Base-by-base conservation (phyloP, 306 rosid species). In the Medicago ruthenica region DNA sequence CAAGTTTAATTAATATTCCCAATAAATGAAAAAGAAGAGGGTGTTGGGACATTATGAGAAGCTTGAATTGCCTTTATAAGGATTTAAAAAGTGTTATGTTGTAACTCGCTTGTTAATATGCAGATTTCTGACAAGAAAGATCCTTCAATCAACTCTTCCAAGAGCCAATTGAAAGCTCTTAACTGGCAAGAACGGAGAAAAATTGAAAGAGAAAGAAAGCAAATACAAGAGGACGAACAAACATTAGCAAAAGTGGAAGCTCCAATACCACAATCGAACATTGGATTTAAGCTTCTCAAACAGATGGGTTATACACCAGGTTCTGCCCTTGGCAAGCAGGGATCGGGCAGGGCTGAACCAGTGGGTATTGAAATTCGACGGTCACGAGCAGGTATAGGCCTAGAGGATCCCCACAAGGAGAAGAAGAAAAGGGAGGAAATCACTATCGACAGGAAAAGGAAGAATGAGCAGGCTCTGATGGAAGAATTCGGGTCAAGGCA, bases 291-390 rank as follows among this genome's bases (percentile, higher is more conserved):
- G 78, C 87, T 94, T 59, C 88, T 95, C 79, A 89, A 88, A 81
- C 95, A 88, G 77, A 95, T 95, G 97, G 96, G 98, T 48, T 92
- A 92, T 71, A 90, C 74, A 8, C 98, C 97, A 11, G 98, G 95
- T 42, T 82, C 88, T 45, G 80, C 96, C 31, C 90, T 92, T 21
- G 98, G 98, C 16, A 90, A 90, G 84, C 87, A 85, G 77, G 93
- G 92, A 6, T 84, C 86, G 0, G 98, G 98, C 66, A 83, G 73
- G 80, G 88, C 92, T 4, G 96, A 91, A 55, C 97, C 96, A 3
- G 92, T 92, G 62, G 94, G 92, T 57, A 39, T 95, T 74, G 81
- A 87, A 77, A 95, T 95, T 60, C 93, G 97, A 50, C 83, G 97
- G 45, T 92, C 96, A 13, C 83, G 97, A 40, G 98, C 97, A n/a